These are phyloP conservation scores for Amanita brunnescens DNA, from an alignment of 768 basidiomycete genomes.

Conservation along the genomic window DNA sequence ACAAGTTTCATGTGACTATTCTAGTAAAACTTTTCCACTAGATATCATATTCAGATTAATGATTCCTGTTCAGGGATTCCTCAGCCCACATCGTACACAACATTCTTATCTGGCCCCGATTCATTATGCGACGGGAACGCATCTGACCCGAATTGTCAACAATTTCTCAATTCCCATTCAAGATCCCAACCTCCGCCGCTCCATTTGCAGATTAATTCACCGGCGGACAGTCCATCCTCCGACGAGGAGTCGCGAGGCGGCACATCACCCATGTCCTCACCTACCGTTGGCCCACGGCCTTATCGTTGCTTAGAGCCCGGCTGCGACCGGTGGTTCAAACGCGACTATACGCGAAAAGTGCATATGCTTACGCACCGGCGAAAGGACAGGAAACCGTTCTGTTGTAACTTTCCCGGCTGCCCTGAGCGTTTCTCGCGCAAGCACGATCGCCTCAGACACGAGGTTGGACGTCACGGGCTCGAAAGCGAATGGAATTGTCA, in stretches of 20 bases:
- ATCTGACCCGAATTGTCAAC: not conserved
- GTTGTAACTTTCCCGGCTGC: slow-evolving; percentile 6
- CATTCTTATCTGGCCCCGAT: not conserved
- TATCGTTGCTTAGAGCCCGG: slow-evolving; percentile 7
- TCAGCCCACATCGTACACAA: not conserved
- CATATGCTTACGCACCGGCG: slow-evolving; percentile 8
- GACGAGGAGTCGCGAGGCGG: not conserved
- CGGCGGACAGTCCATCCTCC: not conserved
- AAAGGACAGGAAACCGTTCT: slow-evolving; percentile 6
- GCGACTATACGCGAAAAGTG: slow-evolving; percentile 9
- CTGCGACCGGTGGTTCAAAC: slow-evolving; percentile 9
- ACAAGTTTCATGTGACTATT: not conserved
- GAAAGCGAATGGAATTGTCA: slow-evolving; percentile 8
- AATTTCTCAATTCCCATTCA: not conserved
- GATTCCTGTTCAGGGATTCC: not conserved
- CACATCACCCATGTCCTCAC: not conserved
- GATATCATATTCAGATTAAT: not conserved
- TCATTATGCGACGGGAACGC: not conserved
- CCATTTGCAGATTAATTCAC: not conserved
- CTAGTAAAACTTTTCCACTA: not conserved
- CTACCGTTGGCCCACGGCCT: not conserved
- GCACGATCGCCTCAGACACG: slow-evolving; percentile 8
- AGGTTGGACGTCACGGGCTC: slow-evolving; percentile 8
- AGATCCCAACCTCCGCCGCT: not conserved
- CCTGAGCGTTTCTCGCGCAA: slow-evolving; percentile 8